Evolutionary conservation across 2,329 filamentous ascomycete genomes (phyloP), one percentile per base, ranked within the genome.

Genomic region (Penicillium thymicola): DNA sequence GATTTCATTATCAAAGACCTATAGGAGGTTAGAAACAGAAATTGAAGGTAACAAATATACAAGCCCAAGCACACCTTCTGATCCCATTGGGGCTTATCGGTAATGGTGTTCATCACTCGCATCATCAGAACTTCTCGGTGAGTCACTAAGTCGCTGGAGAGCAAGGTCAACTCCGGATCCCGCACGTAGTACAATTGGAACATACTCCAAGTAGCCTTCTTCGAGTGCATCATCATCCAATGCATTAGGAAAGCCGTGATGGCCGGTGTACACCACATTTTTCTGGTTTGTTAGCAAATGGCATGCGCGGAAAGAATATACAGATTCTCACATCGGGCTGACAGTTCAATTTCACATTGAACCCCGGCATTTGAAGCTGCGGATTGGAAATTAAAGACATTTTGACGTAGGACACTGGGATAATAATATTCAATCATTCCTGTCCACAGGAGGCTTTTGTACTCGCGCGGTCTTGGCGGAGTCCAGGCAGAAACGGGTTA

Each of bases 41-140:
- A 2, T n/a, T 2, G 14, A 42, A 28, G 1, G 23, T 13, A 46
- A 23, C 51, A 32, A 3, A 11, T 11, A 27, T n/a, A n/a, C 42
- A 37, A 14, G 5, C 2, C 18, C 23, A 18, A 25, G 43, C 36
- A 3, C 38, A 79, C 69, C 57, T 79, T 79, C 21, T 59, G 56
- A 0, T 76, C 59, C 78, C 78, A 79, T 2, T 73, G 62, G 0
- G 65, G 65, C 52, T 79, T 78, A 41, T 80, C 76, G 0, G 75
- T 77, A 34, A 79, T 71, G 5, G 62, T 56, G 36, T 77, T 70
- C 69, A 79, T 76, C 25, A 76, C 57, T 28, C 61, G 63, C 62
- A 79, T 68, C 74, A 79, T 78, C 7, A 68, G 57, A 13, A 74
- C 54, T 59, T 79, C 76, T n/a, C 72, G 34, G 11, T 50, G 47